Conservation (phyloP, 1,139 yeast species). For the Pneumocystis carinii region DNA sequence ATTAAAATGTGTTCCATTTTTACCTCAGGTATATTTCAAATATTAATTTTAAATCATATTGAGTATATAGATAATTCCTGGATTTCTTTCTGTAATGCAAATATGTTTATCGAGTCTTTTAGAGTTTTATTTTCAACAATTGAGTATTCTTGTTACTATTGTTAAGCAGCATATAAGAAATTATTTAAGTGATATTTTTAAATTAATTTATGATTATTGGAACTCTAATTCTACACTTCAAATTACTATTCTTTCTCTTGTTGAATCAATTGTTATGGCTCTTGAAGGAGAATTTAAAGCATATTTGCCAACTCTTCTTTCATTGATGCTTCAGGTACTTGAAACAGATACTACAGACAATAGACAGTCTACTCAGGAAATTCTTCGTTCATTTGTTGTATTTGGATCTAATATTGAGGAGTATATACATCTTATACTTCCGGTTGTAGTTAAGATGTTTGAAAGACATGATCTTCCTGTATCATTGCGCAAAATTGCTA, state of each 20-base stretch:
- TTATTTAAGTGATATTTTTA: conserved; percentile 62
- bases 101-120: conserved; percentile 68
- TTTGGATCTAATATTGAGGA: conserved; percentile 85
- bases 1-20: conserved; percentile 68
- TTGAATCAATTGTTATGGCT: conserved; percentile 74
- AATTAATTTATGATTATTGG: conserved; percentile 62
- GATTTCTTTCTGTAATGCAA: conserved; percentile 71
- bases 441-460: conserved; percentile 66
- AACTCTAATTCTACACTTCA: conserved; percentile 41
- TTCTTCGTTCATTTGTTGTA: conserved; percentile 71
- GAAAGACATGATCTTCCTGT: conserved; percentile 45
- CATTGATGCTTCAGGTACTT: conserved; percentile 58
- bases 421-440: conserved; percentile 69
- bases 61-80: conserved; percentile 48
- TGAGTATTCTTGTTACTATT: conserved; percentile 62
- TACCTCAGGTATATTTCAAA: conserved; percentile 35
- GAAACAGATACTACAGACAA: conserved; percentile 61
- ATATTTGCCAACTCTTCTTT: conserved; percentile 63
- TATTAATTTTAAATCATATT: neutral
- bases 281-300: conserved; percentile 84
- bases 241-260: conserved; percentile 60
- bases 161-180: conserved; percentile 87
- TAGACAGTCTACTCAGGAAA: conserved; percentile 51
- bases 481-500: conserved; percentile 51
- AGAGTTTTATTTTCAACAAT: conserved; percentile 79